A percentile compares a stretch with the other conserved stretches of the same genome.
Conservation (phyloP, 148 eudicot species). For the Camellia lanceoleosa region DNA sequence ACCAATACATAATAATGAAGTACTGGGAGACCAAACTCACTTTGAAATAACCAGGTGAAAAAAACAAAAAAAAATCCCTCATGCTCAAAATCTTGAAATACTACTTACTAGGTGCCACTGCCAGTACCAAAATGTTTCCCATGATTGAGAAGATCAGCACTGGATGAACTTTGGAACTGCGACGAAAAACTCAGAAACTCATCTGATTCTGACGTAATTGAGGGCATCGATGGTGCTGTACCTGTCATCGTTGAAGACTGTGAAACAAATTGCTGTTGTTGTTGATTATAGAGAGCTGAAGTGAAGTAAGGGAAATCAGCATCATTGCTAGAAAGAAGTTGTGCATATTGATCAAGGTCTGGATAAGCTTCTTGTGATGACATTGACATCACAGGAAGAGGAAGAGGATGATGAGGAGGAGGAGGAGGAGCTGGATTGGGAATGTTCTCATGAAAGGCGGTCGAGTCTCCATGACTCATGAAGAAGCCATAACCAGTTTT, state of each 20-base stretch:
- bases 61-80: neutral
- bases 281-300: slow-evolving; percentile 29
- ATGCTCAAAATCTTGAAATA: too few species aligned
- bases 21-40: neutral
- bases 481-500: neutral
- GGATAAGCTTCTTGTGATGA: slow-evolving; percentile 22
- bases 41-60: neutral
- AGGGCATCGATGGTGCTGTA: neutral
- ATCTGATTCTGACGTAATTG: neutral
- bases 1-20: neutral
- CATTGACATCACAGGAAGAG: neutral
- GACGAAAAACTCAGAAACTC: neutral
- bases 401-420: neutral
- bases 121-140: neutral
- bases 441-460: neutral
- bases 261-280: slow-evolving; percentile 12
- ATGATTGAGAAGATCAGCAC: neutral
- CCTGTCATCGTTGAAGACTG: neutral
- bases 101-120: neutral
- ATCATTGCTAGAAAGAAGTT: slow-evolving; percentile 47
- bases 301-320: slow-evolving; percentile 37
- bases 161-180: neutral
- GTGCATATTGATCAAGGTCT: slow-evolving; percentile 54
- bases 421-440: neutral
- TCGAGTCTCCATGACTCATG: neutral